Evolutionary conservation across 1,284 basidiomycete genomes (phyloP).

Genomic region (Ceratobasidium sp.): DNA sequence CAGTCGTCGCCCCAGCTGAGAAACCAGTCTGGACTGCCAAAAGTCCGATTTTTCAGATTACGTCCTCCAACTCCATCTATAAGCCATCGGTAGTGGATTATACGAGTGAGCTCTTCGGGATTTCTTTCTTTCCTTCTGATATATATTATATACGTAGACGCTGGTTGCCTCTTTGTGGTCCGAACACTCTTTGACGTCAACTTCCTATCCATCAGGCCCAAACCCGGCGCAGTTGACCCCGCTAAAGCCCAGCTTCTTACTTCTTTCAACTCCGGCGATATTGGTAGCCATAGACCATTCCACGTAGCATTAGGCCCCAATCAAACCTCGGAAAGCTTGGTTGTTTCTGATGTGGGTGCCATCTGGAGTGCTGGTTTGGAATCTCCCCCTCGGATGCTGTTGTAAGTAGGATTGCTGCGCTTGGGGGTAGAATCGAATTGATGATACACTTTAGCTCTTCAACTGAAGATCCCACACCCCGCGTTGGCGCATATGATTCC

Average conservation of each 20-base stretch:
- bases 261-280: slow-evolving; percentile 1
- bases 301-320: slow-evolving; percentile 23
- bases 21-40: slow-evolving; percentile 11
- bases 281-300: slow-evolving; percentile 24
- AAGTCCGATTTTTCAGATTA: slow-evolving; percentile 15
- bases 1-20: slow-evolving; percentile 18
- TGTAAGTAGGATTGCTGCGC: neutral
- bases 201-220: slow-evolving; percentile 13
- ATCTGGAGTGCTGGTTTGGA: slow-evolving; percentile 24
- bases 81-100: slow-evolving; percentile 16
- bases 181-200: slow-evolving; percentile 35
- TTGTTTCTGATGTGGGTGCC: slow-evolving; percentile 28
- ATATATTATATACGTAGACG: slow-evolving; percentile 28
- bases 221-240: slow-evolving; percentile 2
- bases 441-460: neutral
- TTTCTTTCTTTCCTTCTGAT: neutral
- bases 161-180: slow-evolving; percentile 32
- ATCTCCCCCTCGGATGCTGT: neutral
- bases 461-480: slow-evolving; percentile 12
- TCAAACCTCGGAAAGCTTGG: neutral
- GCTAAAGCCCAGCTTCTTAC: slow-evolving; percentile 4
- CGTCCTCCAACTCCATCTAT: neutral
- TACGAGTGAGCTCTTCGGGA: neutral
- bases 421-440: neutral
- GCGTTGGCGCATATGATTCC: slow-evolving; percentile 24